Percentiles rank a stretch among this genome's conserved stretches.
These are phyloP conservation scores for Gyrodon lividus DNA, from an alignment of 768 basidiomycete species.

Conservation along the genomic window DNA sequence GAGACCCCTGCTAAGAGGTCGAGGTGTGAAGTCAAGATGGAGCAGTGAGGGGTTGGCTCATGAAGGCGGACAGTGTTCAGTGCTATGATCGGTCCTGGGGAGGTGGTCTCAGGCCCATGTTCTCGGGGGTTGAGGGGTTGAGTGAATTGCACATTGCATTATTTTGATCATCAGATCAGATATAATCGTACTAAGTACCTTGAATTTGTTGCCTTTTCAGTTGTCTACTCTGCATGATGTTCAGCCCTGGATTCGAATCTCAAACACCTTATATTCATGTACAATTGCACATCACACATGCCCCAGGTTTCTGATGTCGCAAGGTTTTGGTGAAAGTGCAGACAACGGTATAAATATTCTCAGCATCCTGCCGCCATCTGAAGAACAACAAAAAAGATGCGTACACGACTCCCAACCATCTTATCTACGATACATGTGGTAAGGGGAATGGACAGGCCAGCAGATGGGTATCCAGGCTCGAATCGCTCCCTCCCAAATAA, in stretches of 20 bases:
- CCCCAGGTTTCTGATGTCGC: conserved; percentile 11
- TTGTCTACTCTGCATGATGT: background rate
- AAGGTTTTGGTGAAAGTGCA: conserved; percentile 8
- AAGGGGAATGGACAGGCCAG: conserved; percentile 17
- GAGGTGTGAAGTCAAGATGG: conserved; percentile 18
- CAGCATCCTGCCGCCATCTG: conserved; percentile 1
- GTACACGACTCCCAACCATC: background rate
- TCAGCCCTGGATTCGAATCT: conserved; percentile 20
- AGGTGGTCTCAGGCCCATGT: background rate
- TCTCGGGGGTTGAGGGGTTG: background rate
- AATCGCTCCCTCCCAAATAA: conserved; percentile 25
- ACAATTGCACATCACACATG: conserved; percentile 9
- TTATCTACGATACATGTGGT: conserved; percentile 6
- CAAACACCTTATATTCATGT: conserved; percentile 22
- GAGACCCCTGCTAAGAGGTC: conserved; percentile 30
- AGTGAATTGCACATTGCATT: conserved; percentile 1
- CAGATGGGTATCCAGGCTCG: conserved; percentile 33
- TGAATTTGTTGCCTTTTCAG: background rate
- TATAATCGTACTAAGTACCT: background rate
- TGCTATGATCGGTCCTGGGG: background rate
- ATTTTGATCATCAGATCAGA: background rate
- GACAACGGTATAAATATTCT: conserved; percentile 29
- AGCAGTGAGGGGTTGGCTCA: conserved; percentile 4
- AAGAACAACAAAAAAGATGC: conserved; percentile 4
- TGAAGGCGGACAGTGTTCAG: background rate